phyloP scores from a whole-genome alignment of 1,284 basidiomycete species.

The Malassezia vespertilionis region DNA sequence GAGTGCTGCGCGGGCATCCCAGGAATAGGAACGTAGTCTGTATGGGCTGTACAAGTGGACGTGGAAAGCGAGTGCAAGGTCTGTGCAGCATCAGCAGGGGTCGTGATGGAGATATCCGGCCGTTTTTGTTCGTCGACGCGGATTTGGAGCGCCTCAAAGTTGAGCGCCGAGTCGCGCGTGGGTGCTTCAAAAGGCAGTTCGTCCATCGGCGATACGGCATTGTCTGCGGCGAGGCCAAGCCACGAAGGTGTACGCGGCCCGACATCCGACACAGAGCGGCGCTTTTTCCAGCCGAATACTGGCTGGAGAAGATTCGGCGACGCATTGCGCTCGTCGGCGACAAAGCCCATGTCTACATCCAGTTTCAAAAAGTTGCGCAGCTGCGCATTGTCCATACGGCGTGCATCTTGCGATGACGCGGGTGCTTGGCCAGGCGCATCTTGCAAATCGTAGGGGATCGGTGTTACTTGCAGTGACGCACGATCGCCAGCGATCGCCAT shows the following conservation, averaged over 20 bases:
- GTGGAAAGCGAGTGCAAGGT: too few species aligned
- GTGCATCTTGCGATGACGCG: neutral
- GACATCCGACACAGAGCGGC: constrained; percentile 15
- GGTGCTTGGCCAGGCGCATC: too few species aligned
- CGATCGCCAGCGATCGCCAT: too few species aligned
- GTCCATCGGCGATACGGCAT: constrained; percentile 9
- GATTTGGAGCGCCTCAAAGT: constrained; percentile 12
- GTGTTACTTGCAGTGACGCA: too few species aligned
- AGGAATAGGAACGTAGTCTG: too few species aligned
- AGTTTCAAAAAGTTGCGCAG: constrained; percentile 11
- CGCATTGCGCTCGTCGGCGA: constrained; percentile 4
- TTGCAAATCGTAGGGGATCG: too few species aligned
- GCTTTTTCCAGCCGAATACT: constrained; percentile 11
- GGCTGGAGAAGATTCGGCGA: constrained; percentile 16
- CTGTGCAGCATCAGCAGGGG: too few species aligned
- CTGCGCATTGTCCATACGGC: neutral
- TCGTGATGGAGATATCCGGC: too few species aligned
- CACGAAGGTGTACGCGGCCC: constrained; percentile 15
- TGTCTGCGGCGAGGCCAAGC: constrained; percentile 7
- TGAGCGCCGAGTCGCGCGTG: constrained; percentile 3
- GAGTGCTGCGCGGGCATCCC: too few species aligned
- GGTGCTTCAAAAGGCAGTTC: constrained; percentile 5
- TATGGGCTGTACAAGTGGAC: too few species aligned
- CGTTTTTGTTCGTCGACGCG: neutral
- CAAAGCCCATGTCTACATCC: constrained; percentile 17